Base-by-base conservation (phyloP, 352 stramenopile species). In the Globisporangium echinulatum region DNA sequence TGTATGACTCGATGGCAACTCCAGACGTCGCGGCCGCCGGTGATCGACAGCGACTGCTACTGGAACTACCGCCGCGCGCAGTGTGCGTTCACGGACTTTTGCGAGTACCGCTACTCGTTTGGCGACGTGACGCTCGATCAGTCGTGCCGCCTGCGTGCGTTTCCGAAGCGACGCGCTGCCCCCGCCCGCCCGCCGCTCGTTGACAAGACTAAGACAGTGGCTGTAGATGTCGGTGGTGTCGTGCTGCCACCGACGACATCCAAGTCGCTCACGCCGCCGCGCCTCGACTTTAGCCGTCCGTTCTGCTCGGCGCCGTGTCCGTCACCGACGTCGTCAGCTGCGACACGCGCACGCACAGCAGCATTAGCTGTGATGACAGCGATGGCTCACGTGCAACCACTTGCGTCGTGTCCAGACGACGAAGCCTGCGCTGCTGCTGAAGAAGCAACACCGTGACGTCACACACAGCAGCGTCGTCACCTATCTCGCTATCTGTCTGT, bases 51-150 rank as follows among this genome's bases (percentile, higher is more conserved):
- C 43, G 84, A 93, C 56, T 93, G 84, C 70, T 92, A 92, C 64
- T 93, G 82, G 82, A 92, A 93, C 62, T 92, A 93, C 58, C 75
- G 81, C 19, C 64, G 80, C 38, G 79, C 80, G 14, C 68, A 72
- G 48, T 93, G 82, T 59, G 82, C 87, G 64, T 91, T 90, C 63
- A 62, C 69, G 7, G 72, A 83, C 56, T 90, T 88, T 56, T 93
- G 84, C 59, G 79, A 93, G 70, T 93, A 93, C 54, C 77, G 76
- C 38, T 93, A 92, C 62, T 70, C 77, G 55, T 93, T 93, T 54
- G 82, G 82, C 17, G 84, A 93, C 57, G 75, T 93, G 56, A 88
- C 69, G 4, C 74, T 93, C 49, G 84, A 93, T 53, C 84, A 93
- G 59, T 93, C 84, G 39, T 93, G 84, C 52, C 79, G 84, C 13